A percentile compares a stretch with the other conserved stretches of the same genome.
phyloP scores from a whole-genome alignment of 306 rosid species.

The Cucurbita pepo region DNA sequence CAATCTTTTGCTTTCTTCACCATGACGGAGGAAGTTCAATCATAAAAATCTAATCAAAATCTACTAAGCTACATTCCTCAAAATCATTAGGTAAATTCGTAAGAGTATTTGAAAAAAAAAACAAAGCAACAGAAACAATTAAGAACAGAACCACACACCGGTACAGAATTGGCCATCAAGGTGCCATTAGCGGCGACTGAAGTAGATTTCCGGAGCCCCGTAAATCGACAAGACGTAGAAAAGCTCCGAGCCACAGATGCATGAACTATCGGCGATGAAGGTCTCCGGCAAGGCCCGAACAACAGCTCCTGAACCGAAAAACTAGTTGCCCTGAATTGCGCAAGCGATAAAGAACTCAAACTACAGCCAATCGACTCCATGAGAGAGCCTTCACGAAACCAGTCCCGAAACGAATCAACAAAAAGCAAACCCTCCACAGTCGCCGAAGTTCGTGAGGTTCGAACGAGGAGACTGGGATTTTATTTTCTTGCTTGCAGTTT shows the following conservation, averaged over 20 bases:
- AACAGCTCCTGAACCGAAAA: conserved; percentile 1
- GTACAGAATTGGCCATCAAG: conserved; percentile 41
- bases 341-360: background rate
- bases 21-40: no score
- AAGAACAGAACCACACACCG: conserved; percentile 21
- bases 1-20: no score
- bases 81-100: background rate
- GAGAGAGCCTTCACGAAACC: background rate
- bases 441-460: background rate
- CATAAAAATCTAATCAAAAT: background rate
- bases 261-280: background rate
- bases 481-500: background rate
- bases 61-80: background rate
- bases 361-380: conserved; percentile 1
- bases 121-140: no score
- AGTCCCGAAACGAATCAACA: background rate
- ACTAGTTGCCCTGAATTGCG: background rate
- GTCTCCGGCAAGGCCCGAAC: conserved; percentile 10
- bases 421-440: background rate
- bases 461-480: background rate
- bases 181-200: conserved; percentile 20
- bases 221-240: conserved; percentile 6
- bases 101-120: no score
- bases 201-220: conserved; percentile 17
- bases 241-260: conserved; percentile 14